Evolutionary conservation across 2,329 filamentous ascomycete genomes (phyloP), one percentile per base, ranked within the genome.

Genomic region (Xylaria sp.): DNA sequence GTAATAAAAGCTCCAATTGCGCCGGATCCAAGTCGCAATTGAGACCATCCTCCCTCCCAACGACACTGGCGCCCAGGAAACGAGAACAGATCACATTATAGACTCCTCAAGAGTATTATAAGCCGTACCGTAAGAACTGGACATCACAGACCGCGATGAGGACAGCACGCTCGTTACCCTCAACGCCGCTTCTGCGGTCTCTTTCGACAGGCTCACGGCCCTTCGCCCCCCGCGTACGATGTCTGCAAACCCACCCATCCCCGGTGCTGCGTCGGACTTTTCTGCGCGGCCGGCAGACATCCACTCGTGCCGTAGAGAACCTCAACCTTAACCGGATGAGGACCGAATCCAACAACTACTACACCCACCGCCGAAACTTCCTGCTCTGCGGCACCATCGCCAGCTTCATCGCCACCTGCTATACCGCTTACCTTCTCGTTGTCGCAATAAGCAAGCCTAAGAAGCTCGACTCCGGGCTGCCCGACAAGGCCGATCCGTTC

Each of bases 241-340:
- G 60, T n/a, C 52, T 65, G 4, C 63, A 53, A 12, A 59, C 12
- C 17, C 40, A 53, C 3, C 53, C 49, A 1, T 60, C 43, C 3
- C 40, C 46, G 3, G 37, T 33, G 2, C 66, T 66, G 50, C 28
- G 56, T 54, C 61, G 66, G 7, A 63, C 51, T 12, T 67, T 67
- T 50, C 21, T 61, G 19, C 59, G 64, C 35, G 14, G 38, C 8
- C 23, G 23, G 15, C 28, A 53, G 5, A 42, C 31, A 15, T 38
- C 57, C n/a, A 35, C 47, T 37, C 77, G 79, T 31, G 75, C 80
- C 8, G 72, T 80, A 52, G 82, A 87, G 62, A 79, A 78, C 25
- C 77, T 86, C 63, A 81, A 87, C 66, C 69, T 87, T 64, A 75
- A 78, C 63, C 79, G 77, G 60, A 79, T 87, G 65, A 77, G 81